phyloP scores from a whole-genome alignment of 2,329 filamentous ascomycete species.

The Aspergillus intermedius region DNA sequence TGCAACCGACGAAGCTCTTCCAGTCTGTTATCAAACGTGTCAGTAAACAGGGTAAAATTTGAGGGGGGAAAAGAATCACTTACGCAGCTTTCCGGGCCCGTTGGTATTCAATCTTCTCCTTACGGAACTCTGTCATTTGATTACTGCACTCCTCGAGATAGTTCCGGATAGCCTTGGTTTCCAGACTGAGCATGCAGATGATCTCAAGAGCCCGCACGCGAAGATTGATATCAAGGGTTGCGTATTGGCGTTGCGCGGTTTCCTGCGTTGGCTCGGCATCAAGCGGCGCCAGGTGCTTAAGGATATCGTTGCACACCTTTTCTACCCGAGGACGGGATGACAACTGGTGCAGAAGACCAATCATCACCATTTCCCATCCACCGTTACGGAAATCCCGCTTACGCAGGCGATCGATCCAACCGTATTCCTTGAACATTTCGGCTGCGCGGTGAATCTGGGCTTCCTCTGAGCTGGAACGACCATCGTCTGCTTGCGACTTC shows the following conservation, averaged over 20 bases:
- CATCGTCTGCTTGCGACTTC: constrained; percentile 54
- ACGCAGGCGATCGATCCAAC: constrained; percentile 79
- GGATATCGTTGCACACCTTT: constrained; percentile 67
- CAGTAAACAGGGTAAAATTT: background rate
- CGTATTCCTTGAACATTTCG: constrained; percentile 65
- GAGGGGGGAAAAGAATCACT: constrained; percentile 23
- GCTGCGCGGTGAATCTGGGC: constrained; percentile 50
- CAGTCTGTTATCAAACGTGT: constrained; percentile 19
- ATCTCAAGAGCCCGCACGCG: constrained; percentile 76
- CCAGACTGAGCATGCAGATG: constrained; percentile 75
- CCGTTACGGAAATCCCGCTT: constrained; percentile 81
- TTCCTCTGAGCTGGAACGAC: constrained; percentile 30
- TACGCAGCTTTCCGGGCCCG: constrained; percentile 61
- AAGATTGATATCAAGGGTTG: constrained; percentile 71
- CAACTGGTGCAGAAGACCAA: constrained; percentile 78
- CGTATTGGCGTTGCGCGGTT: constrained; percentile 67
- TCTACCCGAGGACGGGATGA: constrained; percentile 67
- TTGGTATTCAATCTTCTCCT: constrained; percentile 92
- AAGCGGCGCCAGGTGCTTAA: constrained; percentile 73
- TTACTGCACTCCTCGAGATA: constrained; percentile 91
- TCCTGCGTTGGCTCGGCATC: constrained; percentile 68
- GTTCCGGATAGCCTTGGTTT: constrained; percentile 76
- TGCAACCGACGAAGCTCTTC: constrained; percentile 43
- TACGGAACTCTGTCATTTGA: constrained; percentile 89
- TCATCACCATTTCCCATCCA: constrained; percentile 85